Evolutionary conservation across 768 basidiomycete species (phyloP).

Genomic region (Xerocomus spinulosus): DNA sequence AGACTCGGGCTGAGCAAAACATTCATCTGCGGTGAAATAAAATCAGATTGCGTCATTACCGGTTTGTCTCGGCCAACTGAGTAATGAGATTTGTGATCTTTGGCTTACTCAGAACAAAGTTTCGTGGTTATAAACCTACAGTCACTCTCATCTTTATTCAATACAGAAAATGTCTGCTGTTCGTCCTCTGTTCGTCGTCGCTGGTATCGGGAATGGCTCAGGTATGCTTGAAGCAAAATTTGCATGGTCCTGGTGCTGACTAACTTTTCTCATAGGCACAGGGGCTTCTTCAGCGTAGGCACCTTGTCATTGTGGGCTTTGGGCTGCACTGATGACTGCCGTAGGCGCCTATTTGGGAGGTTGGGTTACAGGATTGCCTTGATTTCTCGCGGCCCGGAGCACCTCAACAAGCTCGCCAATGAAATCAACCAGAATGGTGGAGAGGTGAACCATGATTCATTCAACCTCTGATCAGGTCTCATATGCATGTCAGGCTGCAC

Average conservation of each 20-base stretch:
- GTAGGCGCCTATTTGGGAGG: constrained; percentile 57
- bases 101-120: constrained; percentile 17
- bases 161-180: constrained; percentile 26
- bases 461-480: neutral
- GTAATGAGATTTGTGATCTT: constrained; percentile 8
- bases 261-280: constrained; percentile 37
- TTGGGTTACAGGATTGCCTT: constrained; percentile 65
- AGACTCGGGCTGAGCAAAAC: constrained; percentile 7
- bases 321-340: constrained; percentile 1
- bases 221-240: constrained; percentile 19
- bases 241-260: neutral
- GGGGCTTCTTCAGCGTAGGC: constrained; percentile 57
- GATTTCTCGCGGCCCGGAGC: constrained; percentile 52
- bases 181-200: constrained; percentile 54
- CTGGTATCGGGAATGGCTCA: constrained; percentile 45
- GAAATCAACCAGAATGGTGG: constrained; percentile 58
- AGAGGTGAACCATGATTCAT: constrained; percentile 36
- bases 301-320: neutral
- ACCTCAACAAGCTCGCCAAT: constrained; percentile 48
- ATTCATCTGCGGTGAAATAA: no score
- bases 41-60: constrained; percentile 12
- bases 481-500: constrained; percentile 40
- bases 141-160: neutral
- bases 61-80: neutral
- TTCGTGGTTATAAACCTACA: constrained; percentile 8